Evolutionary conservation across 1,139 yeast species (phyloP), one percentile per base, ranked within the genome.

Genomic region (Torulaspora globosa): DNA sequence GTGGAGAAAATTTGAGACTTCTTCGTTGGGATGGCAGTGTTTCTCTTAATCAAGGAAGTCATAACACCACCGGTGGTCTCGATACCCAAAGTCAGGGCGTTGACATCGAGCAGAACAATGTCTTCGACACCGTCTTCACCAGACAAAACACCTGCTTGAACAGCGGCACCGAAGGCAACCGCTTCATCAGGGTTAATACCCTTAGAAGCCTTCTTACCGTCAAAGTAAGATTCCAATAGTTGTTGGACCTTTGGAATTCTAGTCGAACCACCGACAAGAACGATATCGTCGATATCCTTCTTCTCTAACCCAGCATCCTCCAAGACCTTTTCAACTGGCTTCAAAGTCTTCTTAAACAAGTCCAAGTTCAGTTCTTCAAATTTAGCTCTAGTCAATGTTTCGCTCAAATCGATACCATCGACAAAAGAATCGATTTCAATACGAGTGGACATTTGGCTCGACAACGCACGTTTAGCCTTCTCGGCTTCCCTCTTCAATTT

Each of bases 121-220:
- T 86, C 95, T 66, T 85, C 94, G 50, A 84, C 69, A 60, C 68
- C 67, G 52, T 63, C 66, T 72, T 87, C 94, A 71, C 96, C 96
- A 54, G 94, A 80, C 58, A 89, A 75, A 59, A 89, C 90, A 79
- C 96, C 97, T 51, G 95, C 97, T 75, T 89, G 97, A 57, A 88
- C 96, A 58, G 96, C 96, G 53, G 96, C 96, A 80, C 96, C 96
- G 69, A 83, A 88, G 51, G 96, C 96, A 70, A 88, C 96, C 67
- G 96, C 96, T 76, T 88, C 96, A 73, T 89, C 97, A 50, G 97
- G 97, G 76, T 89, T 89, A 66, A 89, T 88, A 73, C 96, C 95
- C 78, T 87, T 88, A 57, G 95, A 83, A 48, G 95, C 92, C 74
- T 88, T 85, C 79, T 89, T 89, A 63, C 95, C 95, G 67, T 84